Base-by-base conservation (phyloP, 2,329 filamentous ascomycete species). In the Leptographium flavum region DNA sequence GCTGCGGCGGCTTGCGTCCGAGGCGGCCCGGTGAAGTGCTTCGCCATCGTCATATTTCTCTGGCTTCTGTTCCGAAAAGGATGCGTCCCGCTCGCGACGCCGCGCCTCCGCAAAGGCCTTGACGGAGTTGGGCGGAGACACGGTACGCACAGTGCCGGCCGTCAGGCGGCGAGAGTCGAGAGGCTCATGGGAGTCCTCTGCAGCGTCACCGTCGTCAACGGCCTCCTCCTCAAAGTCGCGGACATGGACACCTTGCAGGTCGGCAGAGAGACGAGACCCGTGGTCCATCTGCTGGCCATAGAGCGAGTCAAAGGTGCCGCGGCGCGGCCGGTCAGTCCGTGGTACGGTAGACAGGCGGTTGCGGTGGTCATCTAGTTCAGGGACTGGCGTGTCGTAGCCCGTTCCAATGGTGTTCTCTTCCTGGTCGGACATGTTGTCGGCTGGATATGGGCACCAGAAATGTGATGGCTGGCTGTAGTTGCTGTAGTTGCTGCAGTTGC, bases 31-130 rank as follows among this genome's bases (percentile, higher is more conserved):
- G 51, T 83, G 77, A 25, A 74, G 67, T 22, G 77, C 61, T 17
- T 71, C 67, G 6, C 71, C 65, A 17, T 58, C 56, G 48, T 50
- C 60, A 22, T 55, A 53, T 42, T 55, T 53, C 48, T 63, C 58
- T 19, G 54, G 48, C 46, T 58, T 60, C 45, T 61, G 57, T 50
- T 73, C 74, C 15, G 70, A 74, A 50, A 71, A 66, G 21, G 71
- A 79, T 57, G 71, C 59, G 48, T 79, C 86, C 37, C 88, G 83
- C 58, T 90, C 85, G 48, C 88, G 81, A 48, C 87, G 84, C 42
- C 87, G 82, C 45, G 86, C 85, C 56, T 92, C 85, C 17, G 92
- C 92, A 62, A 98, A 98, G 4, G 92, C 92, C 61, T 96, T 94
- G 43, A 98, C 87, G 0, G 92, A 98, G 62, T 95, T 98, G 8